Base-by-base conservation (phyloP, 2,329 filamentous ascomycete species). In the Thelonectria discophora region DNA sequence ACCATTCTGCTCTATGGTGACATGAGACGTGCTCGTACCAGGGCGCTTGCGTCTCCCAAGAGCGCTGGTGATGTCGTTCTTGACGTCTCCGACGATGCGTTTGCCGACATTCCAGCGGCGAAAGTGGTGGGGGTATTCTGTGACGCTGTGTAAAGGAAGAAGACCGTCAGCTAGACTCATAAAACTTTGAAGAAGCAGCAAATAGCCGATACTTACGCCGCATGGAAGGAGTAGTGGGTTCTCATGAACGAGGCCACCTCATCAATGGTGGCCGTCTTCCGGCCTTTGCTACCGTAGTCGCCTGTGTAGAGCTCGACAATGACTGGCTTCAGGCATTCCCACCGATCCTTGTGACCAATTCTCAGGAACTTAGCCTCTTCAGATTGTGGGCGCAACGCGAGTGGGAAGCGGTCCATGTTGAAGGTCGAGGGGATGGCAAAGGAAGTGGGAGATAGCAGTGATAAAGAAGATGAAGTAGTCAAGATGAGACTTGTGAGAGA, bases 281-380 rank as follows among this genome's bases (percentile, higher is more conserved):
- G 39, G 12, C 43, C 42, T 27, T 11, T 15, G 15, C 34, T 48
- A 27, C 45, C 30, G 37, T 37, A 62, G 40, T 49, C 40, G 15
- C 56, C 49, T 4, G 42, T 54, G 34, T 66, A 70, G 2, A 71
- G 60, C 2, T 21, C 27, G 10, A 66, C 17, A 9, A 71, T 70
- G 6, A 61, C 47, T 12, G 60, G 39, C 49, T 69, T 69, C 10
- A 70, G 64, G 3, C 4, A 21, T 2, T 65, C 63, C 69, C 66
- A 71, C 58, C 69, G 64, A 17, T 71, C 45, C 13, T 68, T 49
- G 50, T 71, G 64, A 12, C 66, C 52, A 24, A 68, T 24, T n/a
- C 66, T 5, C 34, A 62, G 49, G 20, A 54, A 58, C 13, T 58
- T 58, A 15, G 58, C 59, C 7, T 43, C 27, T 20, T 59, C 53